Base-by-base conservation (phyloP, 2,329 filamentous ascomycete genomes). In the Hymenoscyphus linearis region DNA sequence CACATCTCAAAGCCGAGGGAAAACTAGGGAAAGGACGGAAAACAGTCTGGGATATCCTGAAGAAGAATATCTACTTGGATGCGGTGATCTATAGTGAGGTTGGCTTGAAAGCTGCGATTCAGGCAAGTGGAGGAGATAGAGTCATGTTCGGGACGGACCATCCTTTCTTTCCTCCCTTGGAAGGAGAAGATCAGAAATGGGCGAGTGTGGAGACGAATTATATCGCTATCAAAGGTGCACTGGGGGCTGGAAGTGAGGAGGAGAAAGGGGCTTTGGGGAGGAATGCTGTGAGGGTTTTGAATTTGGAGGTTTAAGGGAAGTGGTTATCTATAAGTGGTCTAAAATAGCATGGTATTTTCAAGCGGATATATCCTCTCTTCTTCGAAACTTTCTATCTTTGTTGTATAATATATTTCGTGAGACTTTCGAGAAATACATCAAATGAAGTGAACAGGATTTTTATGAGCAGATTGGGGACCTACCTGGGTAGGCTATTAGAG, bases 81-180 rank as follows among this genome's bases (percentile, higher is more conserved):
- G 91, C 91, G 0, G 92, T 96, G 14, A 84, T 96, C 6, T 92
- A 95, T 74, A 90, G 87, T 0, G 85, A 88, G 54, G 85, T 90
- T 10, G 89, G 88, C 0, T 73, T 93, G 60, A 85, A 82, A 68
- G 88, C 88, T 1, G 90, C 90, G 0, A 80, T 90, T 2, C 82
- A 86, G 25, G 87, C 87, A 0, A 82, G 82, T 62, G 88, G 89
- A 0, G 78, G 79, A 0, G 89, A 92, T 68, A 80, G 89, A 62
- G 75, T 93, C 57, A 83, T 93, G 79, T 93, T 93, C 75, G 90
- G 89, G 27, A 93, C 89, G 0, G 90, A 93, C 72, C 88, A 93
- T 73, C 90, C 90, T 0, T 93, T 93, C 76, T 93, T 93, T 74
- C 90, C 90, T n/a, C 89, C 89, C 0, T 74, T 92, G 18, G 81